Evolutionary conservation across 1,284 basidiomycete species (phyloP).

Genomic region (Irpex sp.): DNA sequence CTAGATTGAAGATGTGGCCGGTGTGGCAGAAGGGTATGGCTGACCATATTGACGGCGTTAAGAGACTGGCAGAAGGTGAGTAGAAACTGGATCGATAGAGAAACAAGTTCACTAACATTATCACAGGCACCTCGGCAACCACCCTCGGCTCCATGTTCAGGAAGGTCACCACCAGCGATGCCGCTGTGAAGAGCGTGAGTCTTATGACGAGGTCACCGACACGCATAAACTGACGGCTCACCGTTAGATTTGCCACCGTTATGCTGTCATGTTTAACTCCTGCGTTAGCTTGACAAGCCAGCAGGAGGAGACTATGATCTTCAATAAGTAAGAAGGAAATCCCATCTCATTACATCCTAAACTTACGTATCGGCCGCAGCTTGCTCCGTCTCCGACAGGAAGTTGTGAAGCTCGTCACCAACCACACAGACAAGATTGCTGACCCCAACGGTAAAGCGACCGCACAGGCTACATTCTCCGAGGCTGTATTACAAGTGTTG

Average conservation of each 20-base stretch:
- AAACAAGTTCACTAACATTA: slow-evolving; percentile 21
- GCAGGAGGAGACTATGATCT: slow-evolving; percentile 92
- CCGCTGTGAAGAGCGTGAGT: slow-evolving; percentile 11
- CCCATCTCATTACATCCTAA: not conserved
- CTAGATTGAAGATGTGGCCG: slow-evolving; percentile 87
- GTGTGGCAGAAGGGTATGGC: slow-evolving; percentile 86
- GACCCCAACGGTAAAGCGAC: slow-evolving; percentile 64
- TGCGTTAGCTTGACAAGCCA: slow-evolving; percentile 78
- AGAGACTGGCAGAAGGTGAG: slow-evolving; percentile 73
- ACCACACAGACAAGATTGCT: slow-evolving; percentile 66
- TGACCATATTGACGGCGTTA: slow-evolving; percentile 78
- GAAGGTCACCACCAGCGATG: slow-evolving; percentile 8
- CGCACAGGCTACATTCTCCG: slow-evolving; percentile 72
- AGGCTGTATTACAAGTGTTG: slow-evolving; percentile 72
- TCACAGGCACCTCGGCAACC: not conserved
- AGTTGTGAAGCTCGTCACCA: slow-evolving; percentile 72
- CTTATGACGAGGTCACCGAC: not conserved
- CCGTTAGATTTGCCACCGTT: slow-evolving; percentile 57
- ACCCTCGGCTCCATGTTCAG: slow-evolving; percentile 10
- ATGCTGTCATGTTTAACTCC: slow-evolving; percentile 76
- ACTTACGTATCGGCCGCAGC: slow-evolving; percentile 37
- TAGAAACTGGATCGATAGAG: slow-evolving; percentile 61
- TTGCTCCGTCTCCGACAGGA: slow-evolving; percentile 84
- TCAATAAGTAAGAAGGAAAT: slow-evolving; percentile 68
- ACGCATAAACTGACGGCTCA: not conserved